Evolutionary conservation across 2,329 filamentous ascomycete species (phyloP).

Genomic region (Cephalotrichum gorgonifer): DNA sequence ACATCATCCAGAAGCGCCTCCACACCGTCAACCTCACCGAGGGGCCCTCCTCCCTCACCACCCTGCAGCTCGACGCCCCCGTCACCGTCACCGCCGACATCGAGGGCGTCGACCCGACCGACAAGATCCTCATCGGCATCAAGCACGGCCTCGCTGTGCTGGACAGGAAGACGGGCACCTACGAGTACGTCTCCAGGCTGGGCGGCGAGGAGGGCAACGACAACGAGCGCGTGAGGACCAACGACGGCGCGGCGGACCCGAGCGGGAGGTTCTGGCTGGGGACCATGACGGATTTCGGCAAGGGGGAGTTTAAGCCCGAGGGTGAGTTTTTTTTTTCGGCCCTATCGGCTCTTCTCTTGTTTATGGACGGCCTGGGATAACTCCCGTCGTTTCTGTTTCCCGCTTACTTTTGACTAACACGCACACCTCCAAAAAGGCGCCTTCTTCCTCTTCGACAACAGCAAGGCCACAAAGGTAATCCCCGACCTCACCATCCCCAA

Average conservation of each 20-base stretch:
- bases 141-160: constrained; percentile 77
- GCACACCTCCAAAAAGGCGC: constrained; percentile 54
- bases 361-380: too few relatives aligned
- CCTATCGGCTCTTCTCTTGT: constrained; percentile 10
- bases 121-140: constrained; percentile 65
- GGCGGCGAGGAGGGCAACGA: constrained; percentile 19
- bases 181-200: constrained; percentile 43
- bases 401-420: neutral
- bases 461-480: constrained; percentile 48
- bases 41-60: constrained; percentile 53
- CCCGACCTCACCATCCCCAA: constrained; percentile 70
- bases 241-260: constrained; percentile 75
- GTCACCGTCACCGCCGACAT: constrained; percentile 71
- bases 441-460: constrained; percentile 60
- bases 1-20: constrained; percentile 69
- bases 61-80: constrained; percentile 43
- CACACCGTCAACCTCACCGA: constrained; percentile 58
- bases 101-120: constrained; percentile 45
- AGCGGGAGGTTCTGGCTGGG: constrained; percentile 78
- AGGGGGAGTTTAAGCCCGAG: constrained; percentile 48
- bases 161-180: constrained; percentile 47
- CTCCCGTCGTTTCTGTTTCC: too few relatives aligned
- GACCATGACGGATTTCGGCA: constrained; percentile 66
- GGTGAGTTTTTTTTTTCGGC: constrained; percentile 32
- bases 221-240: constrained; percentile 53